These are phyloP conservation scores for Epicoccum sorghinum DNA, from an alignment of 2,329 filamentous ascomycete species.

Conservation along the genomic window DNA sequence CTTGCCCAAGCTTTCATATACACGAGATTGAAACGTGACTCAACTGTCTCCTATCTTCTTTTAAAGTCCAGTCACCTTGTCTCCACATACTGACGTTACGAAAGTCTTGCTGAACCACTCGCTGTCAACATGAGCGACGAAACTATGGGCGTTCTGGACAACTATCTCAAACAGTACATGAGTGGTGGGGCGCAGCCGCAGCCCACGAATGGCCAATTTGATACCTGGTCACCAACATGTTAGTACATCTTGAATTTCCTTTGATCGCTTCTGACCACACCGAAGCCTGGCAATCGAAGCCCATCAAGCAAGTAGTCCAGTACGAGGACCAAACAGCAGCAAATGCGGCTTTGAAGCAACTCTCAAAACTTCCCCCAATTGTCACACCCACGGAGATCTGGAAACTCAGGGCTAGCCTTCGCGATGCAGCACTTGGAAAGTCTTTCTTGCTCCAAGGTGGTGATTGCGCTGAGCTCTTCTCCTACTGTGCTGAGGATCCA, in stretches of 20 bases:
- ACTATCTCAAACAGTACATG: conserved; percentile 21
- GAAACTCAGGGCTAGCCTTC: conserved; percentile 76
- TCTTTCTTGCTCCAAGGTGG: conserved; percentile 95
- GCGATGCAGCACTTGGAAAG: conserved; percentile 86
- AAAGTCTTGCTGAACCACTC: not conserved
- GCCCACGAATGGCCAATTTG: conserved; percentile 6
- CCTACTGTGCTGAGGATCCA: conserved; percentile 87
- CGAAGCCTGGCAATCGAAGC: conserved; percentile 74
- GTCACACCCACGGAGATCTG: conserved; percentile 82
- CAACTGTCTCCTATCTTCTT: conserved; percentile 1
- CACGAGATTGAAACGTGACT: conserved; percentile 20
- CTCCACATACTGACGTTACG: not conserved
- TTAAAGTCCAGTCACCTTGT: no score
- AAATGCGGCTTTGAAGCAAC: conserved; percentile 65
- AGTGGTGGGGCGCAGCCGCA: conserved; percentile 9
- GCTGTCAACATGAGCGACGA: conserved; percentile 16
- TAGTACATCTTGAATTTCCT: conserved; percentile 5
- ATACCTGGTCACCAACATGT: conserved; percentile 51
- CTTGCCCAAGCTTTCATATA: conserved; percentile 29
- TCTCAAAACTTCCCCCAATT: conserved; percentile 74
- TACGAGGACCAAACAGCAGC: conserved; percentile 70
- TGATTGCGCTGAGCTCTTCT: conserved; percentile 96
- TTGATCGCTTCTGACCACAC: conserved; percentile 16
- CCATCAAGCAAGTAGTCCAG: conserved; percentile 76
- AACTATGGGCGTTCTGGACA: conserved; percentile 18